Evolutionary conservation across 768 basidiomycete species (phyloP), one percentile per base, ranked within the genome.

Genomic region (Nidularia sp.): DNA sequence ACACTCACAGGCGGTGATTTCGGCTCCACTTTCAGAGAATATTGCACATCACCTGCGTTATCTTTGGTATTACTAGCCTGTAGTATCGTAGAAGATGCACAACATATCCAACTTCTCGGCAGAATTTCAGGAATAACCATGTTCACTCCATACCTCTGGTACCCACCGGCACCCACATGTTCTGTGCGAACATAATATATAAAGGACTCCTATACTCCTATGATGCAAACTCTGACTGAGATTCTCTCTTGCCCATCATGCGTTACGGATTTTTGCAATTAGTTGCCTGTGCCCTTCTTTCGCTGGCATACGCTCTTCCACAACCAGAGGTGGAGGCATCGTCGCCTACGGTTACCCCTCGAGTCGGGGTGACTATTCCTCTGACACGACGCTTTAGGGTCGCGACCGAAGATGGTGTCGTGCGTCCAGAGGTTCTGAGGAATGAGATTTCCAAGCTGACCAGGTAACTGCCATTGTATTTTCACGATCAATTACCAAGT

Each of bases 301-400:
- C 49, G 22, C 53, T 52, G 34, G 53, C 55, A 12, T 51, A 49
- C 10, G 53, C 53, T 44, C 33, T 60, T 8, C 58, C 55, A 18
- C 18, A 18, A 18, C 18, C 18, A 18, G 18, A 18, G 18, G 18
- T 18, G 18, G 18, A 18, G 18, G 18, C 18, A 18, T 18, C 18
- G 18, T 18, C 18, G 18, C 18, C 18, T 18, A 18, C 18, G 18
- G 18, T 18, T 18, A 18, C 18, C 18, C 18, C 18, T 18, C 18
- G 18, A 18, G 18, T 18, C 18, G 60, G 60, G 12, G 51, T 55
- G 6, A 56, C 47, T 18, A 64, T 72, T 34, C 60, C 66, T n/a
- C 57, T 72, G 32, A 61, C 53, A 34, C 71, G 60, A 51, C 62
- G 68, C 22, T 49, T 51, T 1, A 58, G 41, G 18, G 42, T 66